These are phyloP conservation scores for Butyriboletus loyo DNA, from an alignment of 768 basidiomycete genomes.

Conservation along the genomic window DNA sequence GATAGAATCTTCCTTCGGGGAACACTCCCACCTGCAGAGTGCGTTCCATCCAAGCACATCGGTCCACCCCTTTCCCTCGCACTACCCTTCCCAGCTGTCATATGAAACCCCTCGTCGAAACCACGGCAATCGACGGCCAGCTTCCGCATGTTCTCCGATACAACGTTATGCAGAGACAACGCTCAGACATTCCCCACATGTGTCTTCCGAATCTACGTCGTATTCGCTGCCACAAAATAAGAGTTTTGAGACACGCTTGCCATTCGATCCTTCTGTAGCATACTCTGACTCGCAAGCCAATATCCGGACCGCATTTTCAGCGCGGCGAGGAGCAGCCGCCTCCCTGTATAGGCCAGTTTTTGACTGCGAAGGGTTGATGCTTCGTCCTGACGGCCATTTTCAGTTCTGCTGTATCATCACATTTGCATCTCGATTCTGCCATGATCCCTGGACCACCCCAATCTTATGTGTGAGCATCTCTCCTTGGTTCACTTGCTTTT, in stretches of 20 bases:
- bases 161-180: slow-evolving; percentile 12
- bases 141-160: not conserved
- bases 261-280: slow-evolving; percentile 48
- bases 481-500: not conserved
- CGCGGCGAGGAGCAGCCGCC: slow-evolving; percentile 26
- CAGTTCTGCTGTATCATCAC: slow-evolving; percentile 55
- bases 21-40: slow-evolving; percentile 33
- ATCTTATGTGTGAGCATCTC: slow-evolving; percentile 21
- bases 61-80: slow-evolving; percentile 15
- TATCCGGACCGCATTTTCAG: not conserved
- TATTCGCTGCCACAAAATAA: slow-evolving; percentile 3
- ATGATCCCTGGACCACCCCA: slow-evolving; percentile 8
- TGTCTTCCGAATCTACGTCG: not conserved
- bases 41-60: slow-evolving; percentile 22
- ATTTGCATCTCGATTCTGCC: slow-evolving; percentile 29
- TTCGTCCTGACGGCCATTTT: slow-evolving; percentile 3
- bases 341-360: slow-evolving; percentile 58
- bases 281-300: slow-evolving; percentile 34
- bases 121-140: slow-evolving; percentile 5
- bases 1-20: slow-evolving; percentile 35
- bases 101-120: slow-evolving; percentile 17
- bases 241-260: slow-evolving; percentile 16
- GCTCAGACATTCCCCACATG: slow-evolving; percentile 21
- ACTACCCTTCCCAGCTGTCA: slow-evolving; percentile 23
- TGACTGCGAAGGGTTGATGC: not conserved